phyloP scores from a whole-genome alignment of 345 rosid species.

The Sonneratia alba region DNA sequence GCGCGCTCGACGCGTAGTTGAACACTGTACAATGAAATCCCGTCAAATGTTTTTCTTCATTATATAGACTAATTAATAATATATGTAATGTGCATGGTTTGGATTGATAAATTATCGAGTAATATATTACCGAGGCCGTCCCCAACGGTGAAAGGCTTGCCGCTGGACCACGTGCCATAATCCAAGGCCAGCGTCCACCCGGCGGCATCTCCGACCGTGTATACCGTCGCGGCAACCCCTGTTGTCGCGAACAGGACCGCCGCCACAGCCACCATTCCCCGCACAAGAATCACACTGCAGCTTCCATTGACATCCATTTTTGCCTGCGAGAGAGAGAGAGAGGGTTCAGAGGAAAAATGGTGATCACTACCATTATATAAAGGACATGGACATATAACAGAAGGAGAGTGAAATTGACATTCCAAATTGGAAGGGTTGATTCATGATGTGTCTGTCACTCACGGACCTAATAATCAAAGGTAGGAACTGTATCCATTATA shows the following conservation, averaged over 20 bases:
- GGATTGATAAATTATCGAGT: not conserved
- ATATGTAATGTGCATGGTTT: not conserved
- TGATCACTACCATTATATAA: not conserved
- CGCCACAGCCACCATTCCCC: not conserved
- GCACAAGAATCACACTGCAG: not conserved
- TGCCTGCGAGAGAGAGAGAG: not conserved
- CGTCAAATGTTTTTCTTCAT: not conserved
- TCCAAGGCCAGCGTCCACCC: constrained; percentile 62
- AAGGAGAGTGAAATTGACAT: not conserved
- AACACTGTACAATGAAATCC: constrained; percentile 30
- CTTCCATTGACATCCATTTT: not conserved
- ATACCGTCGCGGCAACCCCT: constrained; percentile 30
- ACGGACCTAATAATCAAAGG: too few relatives aligned
- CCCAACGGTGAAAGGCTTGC: constrained; percentile 48
- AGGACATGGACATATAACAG: not conserved
- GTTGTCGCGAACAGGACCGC: not conserved
- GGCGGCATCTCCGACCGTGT: constrained; percentile 50
- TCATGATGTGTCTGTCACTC: too few relatives aligned
- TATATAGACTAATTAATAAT: not conserved
- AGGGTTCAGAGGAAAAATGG: not conserved
- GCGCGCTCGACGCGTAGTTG: constrained; percentile 43
- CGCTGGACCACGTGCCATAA: constrained; percentile 50
- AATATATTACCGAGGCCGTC: constrained; percentile 50
- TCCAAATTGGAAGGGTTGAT: not conserved
- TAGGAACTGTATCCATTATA: too few relatives aligned